Evolutionary conservation across 441 rosid genomes (phyloP).

Genomic region (Codiaeum variegatum): DNA sequence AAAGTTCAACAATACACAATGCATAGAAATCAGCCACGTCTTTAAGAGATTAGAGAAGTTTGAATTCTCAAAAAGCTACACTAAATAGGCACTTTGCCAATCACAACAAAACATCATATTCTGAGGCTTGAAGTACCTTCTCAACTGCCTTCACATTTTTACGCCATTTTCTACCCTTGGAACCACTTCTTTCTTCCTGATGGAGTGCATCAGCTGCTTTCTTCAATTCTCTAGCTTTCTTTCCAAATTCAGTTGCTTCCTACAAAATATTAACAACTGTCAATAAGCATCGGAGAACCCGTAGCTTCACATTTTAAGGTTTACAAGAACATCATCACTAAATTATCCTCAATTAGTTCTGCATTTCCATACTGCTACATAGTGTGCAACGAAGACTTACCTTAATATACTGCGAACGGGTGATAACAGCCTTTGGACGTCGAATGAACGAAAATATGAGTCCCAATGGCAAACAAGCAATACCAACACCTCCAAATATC

Average conservation of each 20-base stretch:
- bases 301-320: too few relatives aligned
- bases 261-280: slow-evolving; percentile 27
- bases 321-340: too few relatives aligned
- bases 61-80: not conserved
- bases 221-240: slow-evolving; percentile 88
- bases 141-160: slow-evolving; percentile 93
- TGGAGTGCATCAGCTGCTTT: slow-evolving; percentile 93
- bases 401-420: slow-evolving; percentile 95
- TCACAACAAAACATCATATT: slow-evolving; percentile 2
- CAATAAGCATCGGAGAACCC: slow-evolving; percentile 11
- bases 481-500: slow-evolving; percentile 99
- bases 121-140: slow-evolving; percentile 47
- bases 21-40: not conserved
- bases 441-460: slow-evolving; percentile 86
- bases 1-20: not conserved
- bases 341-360: not conserved
- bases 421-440: slow-evolving; percentile 96
- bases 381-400: slow-evolving; percentile 29
- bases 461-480: slow-evolving; percentile 88
- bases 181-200: slow-evolving; percentile 93
- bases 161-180: slow-evolving; percentile 93
- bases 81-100: slow-evolving; percentile 8
- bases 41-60: not conserved
- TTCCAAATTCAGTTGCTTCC: slow-evolving; percentile 99
- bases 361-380: slow-evolving; percentile 5